Evolutionary conservation across 345 rosid genomes (phyloP), one percentile per base, ranked within the genome.

Genomic region (Eucalyptus sp.): DNA sequence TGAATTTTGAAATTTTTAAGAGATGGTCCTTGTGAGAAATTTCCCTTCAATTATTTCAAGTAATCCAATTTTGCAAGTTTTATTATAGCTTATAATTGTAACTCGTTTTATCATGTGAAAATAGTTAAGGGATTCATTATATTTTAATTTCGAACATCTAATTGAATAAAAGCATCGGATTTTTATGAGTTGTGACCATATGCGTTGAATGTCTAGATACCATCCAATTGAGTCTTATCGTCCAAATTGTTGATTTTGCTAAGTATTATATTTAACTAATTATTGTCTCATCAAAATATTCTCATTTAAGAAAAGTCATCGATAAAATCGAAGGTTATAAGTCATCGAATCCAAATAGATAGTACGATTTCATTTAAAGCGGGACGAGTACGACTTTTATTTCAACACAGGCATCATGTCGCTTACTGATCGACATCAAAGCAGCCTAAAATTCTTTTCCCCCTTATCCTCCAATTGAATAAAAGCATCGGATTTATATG

Each of bases 261-360:
- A 41, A 4, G 41, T 5, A 41, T 41, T 41, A 41, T 41, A 41
- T 41, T 41, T 41, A 41, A 37, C 24, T 14, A 14, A 50, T 50
- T 15, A 50, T 1, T 6, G 1, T 22, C 60, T 56, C 0, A 22
- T 56, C 27, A 56, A 56, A 56, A 56, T 10, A 3, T 56, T 24
- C 1, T 58, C 3, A 5, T 62, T 4, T 7, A 13, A 62, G 25
- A 71, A 10, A 33, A 71, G 25, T 10, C 3, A 9, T 1, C 0
- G 7, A 5, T 10, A 18, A 33, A 9, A 71, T 33, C 3, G 1
- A 68, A 68, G 0, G 4, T 5, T 2, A 33, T 17, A 17, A 71
- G 8, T 4, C 1, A 3, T 18, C 13, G 8, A 5, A 5, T 18
- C 2, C 1, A 1, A 33, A 4, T 1, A 4, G 3, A 8, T 22